These are phyloP conservation scores for Telopea speciosissima DNA, from an alignment of 177 flowering plant species.

Conservation along the genomic window DNA sequence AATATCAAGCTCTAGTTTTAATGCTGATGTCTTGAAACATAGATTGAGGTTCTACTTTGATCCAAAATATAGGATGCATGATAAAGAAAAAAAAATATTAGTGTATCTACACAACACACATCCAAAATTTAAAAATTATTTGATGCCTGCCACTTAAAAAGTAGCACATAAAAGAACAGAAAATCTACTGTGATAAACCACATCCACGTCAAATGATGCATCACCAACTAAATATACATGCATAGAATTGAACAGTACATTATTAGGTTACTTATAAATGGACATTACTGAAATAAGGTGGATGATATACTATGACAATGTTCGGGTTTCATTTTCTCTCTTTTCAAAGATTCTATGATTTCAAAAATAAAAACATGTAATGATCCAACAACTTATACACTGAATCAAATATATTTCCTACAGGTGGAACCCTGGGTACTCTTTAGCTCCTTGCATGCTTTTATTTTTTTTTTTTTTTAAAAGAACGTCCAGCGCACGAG, in stretches of 20 bases:
- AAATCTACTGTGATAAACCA: not conserved
- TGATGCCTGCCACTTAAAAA: not conserved
- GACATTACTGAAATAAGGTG: not conserved
- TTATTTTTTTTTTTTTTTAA: no score
- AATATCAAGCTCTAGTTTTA: not conserved
- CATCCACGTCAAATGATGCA: not conserved
- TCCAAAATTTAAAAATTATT: not conserved
- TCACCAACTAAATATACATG: not conserved
- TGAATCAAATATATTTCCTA: no score
- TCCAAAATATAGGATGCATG: not conserved
- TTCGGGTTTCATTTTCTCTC: not conserved
- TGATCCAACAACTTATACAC: no score
- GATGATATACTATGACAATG: not conserved
- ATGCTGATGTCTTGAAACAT: not conserved
- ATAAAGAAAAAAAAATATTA: no score
- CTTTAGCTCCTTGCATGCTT: no score
- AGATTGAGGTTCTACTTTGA: not conserved
- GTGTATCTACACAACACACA: not conserved
- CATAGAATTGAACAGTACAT: not conserved
- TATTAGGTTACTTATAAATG: not conserved
- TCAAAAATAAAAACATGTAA: no score
- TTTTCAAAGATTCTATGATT: no score
- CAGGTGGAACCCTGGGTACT: no score
- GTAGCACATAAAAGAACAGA: not conserved
- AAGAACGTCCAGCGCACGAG: no score